Evolutionary conservation across 1,139 yeast species (phyloP).

Genomic region (Geotrichum citri-aurantii): DNA sequence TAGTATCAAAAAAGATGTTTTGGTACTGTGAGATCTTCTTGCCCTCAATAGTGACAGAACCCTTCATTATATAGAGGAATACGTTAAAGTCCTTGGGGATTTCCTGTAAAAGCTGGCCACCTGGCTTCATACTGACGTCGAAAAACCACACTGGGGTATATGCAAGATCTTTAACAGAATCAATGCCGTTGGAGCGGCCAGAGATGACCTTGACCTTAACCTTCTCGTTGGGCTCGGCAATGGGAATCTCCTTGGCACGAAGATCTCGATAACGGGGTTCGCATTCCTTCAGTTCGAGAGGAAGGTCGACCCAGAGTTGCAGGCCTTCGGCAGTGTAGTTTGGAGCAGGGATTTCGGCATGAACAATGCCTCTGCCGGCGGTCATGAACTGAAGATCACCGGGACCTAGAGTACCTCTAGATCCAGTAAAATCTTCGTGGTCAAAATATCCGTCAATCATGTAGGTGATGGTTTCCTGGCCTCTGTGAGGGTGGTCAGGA

Average conservation of each 20-base stretch:
- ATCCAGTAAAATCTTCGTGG: conserved; percentile 89
- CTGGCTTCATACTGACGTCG: conserved; percentile 60
- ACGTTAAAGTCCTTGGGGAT: conserved; percentile 57
- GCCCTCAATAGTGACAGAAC: conserved; percentile 49
- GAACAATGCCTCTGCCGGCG: conserved; percentile 85
- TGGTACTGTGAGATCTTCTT: conserved; percentile 39
- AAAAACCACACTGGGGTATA: conserved; percentile 76
- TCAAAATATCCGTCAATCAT: conserved; percentile 71
- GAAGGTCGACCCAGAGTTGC: conserved; percentile 85
- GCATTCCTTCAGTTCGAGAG: conserved; percentile 56
- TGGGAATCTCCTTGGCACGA: conserved; percentile 62
- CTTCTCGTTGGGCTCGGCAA: conserved; percentile 58
- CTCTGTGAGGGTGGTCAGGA: conserved; percentile 91
- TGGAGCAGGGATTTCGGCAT: conserved; percentile 71
- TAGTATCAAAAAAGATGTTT: conserved; percentile 41
- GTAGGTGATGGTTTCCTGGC: conserved; percentile 83
- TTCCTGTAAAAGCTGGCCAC: conserved; percentile 58
- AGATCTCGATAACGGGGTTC: conserved; percentile 75
- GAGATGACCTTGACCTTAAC: conserved; percentile 67
- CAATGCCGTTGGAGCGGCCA: conserved; percentile 71
- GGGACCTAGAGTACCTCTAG: conserved; percentile 66
- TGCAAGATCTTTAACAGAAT: conserved; percentile 67
- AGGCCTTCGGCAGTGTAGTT: conserved; percentile 50
- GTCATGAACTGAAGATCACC: conserved; percentile 96
- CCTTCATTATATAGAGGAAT: conserved; percentile 61